phyloP scores from a whole-genome alignment of 2,329 filamentous ascomycete species.

The Pseudonectria foliicola region DNA sequence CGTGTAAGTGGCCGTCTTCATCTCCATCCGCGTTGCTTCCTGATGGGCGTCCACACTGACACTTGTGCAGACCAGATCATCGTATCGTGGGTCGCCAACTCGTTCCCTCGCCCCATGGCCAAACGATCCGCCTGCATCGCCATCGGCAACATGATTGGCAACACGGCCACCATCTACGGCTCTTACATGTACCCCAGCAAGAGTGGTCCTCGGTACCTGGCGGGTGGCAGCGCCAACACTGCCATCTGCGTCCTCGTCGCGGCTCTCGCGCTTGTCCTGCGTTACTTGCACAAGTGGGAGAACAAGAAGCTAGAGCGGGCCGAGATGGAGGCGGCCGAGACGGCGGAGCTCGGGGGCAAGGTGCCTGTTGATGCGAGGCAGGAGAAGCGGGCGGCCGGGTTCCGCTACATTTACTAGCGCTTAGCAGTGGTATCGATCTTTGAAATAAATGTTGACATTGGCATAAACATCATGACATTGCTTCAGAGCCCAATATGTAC shows the following conservation, averaged over 20 bases:
- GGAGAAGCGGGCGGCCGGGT: not conserved
- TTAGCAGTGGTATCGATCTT: too few species aligned
- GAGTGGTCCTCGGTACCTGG: slow-evolving; percentile 37
- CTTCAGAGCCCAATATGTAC: too few species aligned
- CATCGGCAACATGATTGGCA: slow-evolving; percentile 61
- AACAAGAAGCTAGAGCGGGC: slow-evolving; percentile 52
- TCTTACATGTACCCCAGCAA: slow-evolving; percentile 40
- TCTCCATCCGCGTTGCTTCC: too few species aligned
- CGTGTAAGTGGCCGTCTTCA: slow-evolving; percentile 25
- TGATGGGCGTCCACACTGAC: too few species aligned
- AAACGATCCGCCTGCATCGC: slow-evolving; percentile 60
- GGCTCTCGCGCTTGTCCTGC: slow-evolving; percentile 43
- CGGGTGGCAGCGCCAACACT: slow-evolving; percentile 54
- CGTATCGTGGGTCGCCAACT: slow-evolving; percentile 62
- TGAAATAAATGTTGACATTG: too few species aligned
- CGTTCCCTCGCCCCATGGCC: slow-evolving; percentile 62
- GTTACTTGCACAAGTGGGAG: slow-evolving; percentile 49
- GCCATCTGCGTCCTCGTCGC: slow-evolving; percentile 55
- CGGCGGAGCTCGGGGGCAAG: slow-evolving; percentile 1
- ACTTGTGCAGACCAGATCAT: slow-evolving; percentile 42
- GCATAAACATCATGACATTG: too few species aligned
- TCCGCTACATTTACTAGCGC: slow-evolving; percentile 8
- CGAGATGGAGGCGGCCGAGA: slow-evolving; percentile 19
- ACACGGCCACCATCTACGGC: slow-evolving; percentile 43
- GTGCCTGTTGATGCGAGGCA: not conserved